Evolutionary conservation across 257 asterid genomes (phyloP).

Genomic region (Capsicum rhomboideum): DNA sequence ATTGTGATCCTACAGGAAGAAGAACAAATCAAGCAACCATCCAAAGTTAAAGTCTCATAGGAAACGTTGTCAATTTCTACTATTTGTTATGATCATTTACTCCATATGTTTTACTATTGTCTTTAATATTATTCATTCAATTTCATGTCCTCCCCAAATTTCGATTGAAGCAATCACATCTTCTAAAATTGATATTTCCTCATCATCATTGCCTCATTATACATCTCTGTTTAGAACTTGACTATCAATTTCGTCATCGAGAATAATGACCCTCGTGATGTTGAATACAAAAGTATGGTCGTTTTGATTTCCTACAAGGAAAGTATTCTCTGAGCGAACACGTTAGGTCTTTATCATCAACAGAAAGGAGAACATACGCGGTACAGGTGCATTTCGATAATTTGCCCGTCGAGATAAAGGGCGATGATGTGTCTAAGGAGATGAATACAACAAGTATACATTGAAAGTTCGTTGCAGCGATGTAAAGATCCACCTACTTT

Average conservation of each 20-base stretch:
- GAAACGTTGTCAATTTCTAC: too few relatives aligned
- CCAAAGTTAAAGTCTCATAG: not conserved
- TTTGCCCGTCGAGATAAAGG: too few relatives aligned
- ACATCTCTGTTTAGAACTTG: not conserved
- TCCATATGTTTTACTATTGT: too few relatives aligned
- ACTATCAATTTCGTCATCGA: not conserved
- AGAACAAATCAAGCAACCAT: not conserved
- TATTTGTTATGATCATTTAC: too few relatives aligned
- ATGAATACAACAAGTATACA: too few relatives aligned
- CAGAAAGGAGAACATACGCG: not conserved
- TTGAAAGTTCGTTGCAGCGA: too few relatives aligned
- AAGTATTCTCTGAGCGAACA: not conserved
- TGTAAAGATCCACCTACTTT: too few relatives aligned
- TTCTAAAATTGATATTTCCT: not conserved
- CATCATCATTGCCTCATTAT: not conserved
- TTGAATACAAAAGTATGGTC: not conserved
- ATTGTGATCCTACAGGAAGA: not conserved
- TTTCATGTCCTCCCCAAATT: not conserved
- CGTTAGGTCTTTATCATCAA: not conserved
- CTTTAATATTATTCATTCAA: too few relatives aligned
- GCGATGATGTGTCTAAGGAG: too few relatives aligned
- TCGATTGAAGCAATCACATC: not conserved
- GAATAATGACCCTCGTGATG: not conserved
- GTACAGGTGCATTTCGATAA: too few relatives aligned
- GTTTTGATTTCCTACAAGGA: not conserved